Percentiles rank a stretch among this genome's conserved stretches.
Evolutionary conservation across 2,329 filamentous ascomycete genomes (phyloP).

Genomic region (Epichloe amarillans): DNA sequence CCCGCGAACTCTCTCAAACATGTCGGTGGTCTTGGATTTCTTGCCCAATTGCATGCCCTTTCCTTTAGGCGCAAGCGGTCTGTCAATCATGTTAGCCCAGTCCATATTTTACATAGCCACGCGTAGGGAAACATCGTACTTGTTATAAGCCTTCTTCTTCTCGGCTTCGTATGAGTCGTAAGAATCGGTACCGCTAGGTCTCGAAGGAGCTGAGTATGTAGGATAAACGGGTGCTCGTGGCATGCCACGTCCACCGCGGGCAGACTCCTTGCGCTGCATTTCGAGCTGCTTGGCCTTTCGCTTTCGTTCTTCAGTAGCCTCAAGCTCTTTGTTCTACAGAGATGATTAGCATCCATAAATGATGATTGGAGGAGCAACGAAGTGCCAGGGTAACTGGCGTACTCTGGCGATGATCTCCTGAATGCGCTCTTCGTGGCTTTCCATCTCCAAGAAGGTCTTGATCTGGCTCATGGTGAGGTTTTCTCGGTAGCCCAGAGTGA

Average conservation of each 20-base stretch:
- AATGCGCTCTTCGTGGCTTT: constrained; percentile 96
- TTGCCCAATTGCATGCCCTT: constrained; percentile 99
- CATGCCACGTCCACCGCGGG: constrained; percentile 55
- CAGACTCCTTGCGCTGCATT: constrained; percentile 94
- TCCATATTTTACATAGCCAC: not conserved
- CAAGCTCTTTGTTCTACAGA: constrained; percentile 85
- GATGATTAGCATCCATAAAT: constrained; percentile 11
- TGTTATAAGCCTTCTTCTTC: constrained; percentile 84
- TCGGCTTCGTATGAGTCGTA: constrained; percentile 94
- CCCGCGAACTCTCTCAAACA: constrained; percentile 89
- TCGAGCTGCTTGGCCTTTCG: constrained; percentile 97
- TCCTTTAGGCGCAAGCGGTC: constrained; percentile 58
- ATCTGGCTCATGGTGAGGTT: constrained; percentile 95
- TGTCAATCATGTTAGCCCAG: constrained; percentile 13
- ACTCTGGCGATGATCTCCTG: constrained; percentile 94
- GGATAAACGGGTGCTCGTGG: constrained; percentile 74
- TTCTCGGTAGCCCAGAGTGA: constrained; percentile 89
- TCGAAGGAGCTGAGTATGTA: constrained; percentile 70
- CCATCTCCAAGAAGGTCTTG: constrained; percentile 98
- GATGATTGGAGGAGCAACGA: not conserved
- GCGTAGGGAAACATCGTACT: constrained; percentile 35
- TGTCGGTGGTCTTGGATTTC: constrained; percentile 94
- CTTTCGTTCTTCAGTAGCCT: constrained; percentile 96
- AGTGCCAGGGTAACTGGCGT: constrained; percentile 16
- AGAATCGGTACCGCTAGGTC: constrained; percentile 61